Percentiles rank a stretch among this genome's conserved stretches.
Evolutionary conservation across 768 basidiomycete species (phyloP).

Genomic region (Tulasnella sp.): DNA sequence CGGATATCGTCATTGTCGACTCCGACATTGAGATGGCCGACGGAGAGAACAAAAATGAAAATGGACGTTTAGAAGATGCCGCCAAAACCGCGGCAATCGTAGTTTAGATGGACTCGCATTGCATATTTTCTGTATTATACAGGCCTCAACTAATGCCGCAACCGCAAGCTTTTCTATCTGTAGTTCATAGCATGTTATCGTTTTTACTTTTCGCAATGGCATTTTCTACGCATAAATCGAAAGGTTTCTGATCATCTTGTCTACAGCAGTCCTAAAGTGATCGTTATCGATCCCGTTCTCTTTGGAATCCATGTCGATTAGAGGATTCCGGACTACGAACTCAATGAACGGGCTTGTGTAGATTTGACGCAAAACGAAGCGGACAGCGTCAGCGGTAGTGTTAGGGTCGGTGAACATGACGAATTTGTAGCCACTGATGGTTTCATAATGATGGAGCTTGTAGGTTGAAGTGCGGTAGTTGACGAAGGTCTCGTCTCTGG

Average conservation of each 20-base stretch:
- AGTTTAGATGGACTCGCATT: neutral
- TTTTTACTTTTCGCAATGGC: neutral
- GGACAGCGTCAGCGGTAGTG: slow-evolving; percentile 66
- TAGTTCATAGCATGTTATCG: neutral
- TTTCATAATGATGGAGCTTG: slow-evolving; percentile 90
- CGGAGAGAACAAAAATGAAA: neutral
- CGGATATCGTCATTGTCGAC: neutral
- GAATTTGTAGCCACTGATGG: slow-evolving; percentile 89
- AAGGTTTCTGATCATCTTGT: slow-evolving; percentile 53
- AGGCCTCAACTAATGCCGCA: neutral
- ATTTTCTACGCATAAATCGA: slow-evolving; percentile 24
- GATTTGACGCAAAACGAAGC: slow-evolving; percentile 78
- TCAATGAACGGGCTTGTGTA: slow-evolving; percentile 93
- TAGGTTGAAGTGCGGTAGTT: slow-evolving; percentile 89
- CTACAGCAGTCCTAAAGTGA: slow-evolving; percentile 75
- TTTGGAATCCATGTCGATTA: slow-evolving; percentile 76
- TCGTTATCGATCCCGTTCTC: slow-evolving; percentile 90
- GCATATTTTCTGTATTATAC: neutral
- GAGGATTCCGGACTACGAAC: slow-evolving; percentile 88
- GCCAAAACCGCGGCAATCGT: neutral
- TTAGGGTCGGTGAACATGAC: slow-evolving; percentile 84
- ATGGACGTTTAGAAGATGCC: slow-evolving; percentile 7
- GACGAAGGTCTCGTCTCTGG: slow-evolving; percentile 85
- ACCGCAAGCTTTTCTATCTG: neutral
- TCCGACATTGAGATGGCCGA: neutral